Evolutionary conservation across 2,329 filamentous ascomycete species (phyloP), one percentile per base, ranked within the genome.

Genomic region (Cryphonectria parasitica): DNA sequence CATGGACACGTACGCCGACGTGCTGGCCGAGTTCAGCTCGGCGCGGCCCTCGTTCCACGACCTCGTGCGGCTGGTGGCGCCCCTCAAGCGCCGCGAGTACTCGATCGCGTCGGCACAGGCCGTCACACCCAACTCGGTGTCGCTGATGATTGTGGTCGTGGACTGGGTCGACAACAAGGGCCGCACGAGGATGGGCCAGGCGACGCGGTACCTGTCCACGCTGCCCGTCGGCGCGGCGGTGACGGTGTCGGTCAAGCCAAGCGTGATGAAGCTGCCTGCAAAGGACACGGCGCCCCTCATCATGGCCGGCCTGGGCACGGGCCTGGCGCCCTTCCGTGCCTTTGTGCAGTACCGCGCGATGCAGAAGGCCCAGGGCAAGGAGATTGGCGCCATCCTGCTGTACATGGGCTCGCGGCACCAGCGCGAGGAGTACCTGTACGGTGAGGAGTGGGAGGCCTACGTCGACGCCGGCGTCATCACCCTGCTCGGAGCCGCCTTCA

Each of bases 361-460:
- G 89, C 95, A 99, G 80, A 97, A 97, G 85, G 91, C 94, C n/a
- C 93, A 97, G 81, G 96, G 96, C 81, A 95, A 97, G 85, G 90
- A 96, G 71, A 97, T 99, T 75, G 96, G 96, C 68, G 86, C 94
- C 60, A 96, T 98, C 73, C 89, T 99, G 67, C 85, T 99, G 72
- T 99, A 98, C 87, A 95, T 99, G 85, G 96, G 96, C 74, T 95
- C 94, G 25, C 95, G 96, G 67, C 95, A 98, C 87, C 94, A 98
- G 85, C 93, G 95, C 75, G 96, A 99, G 83, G 96, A 99, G 84
- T 99, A 99, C 83, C 91, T 98, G 72, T 99, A 98, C 79, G 96
- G 96, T 73, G 96, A 99, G 82, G 96, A 99, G 82, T 99, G 96
- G 96, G 96, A 99, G 82, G 96, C 96, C 0, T 99, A 99, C 83